Conservation (phyloP, 331 rosid genomes). For the Acacia pycnantha region DNA sequence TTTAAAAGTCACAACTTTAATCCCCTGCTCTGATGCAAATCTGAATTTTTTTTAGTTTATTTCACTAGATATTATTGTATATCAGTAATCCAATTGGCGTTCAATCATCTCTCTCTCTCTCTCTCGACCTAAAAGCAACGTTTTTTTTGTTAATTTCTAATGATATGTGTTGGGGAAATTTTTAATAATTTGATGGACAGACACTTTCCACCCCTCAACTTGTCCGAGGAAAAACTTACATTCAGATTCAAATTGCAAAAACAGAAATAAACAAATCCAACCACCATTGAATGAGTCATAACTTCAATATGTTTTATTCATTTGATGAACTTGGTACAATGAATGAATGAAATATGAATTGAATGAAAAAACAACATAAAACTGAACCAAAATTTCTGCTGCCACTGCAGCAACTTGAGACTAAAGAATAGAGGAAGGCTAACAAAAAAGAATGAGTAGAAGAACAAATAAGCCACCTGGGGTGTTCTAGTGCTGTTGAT, state of each 20-base stretch:
- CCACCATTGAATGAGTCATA: not conserved
- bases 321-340: not conserved
- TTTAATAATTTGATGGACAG: not conserved
- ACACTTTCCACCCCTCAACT: not conserved
- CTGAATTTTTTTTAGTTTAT: not conserved
- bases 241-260: not conserved
- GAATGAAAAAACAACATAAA: conserved; percentile 20
- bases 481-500: not conserved
- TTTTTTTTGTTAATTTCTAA: not conserved
- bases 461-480: conserved; percentile 9
- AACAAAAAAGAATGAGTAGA: not conserved
- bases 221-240: not conserved
- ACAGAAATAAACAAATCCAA: not conserved
- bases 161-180: not conserved
- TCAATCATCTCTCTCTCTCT: not conserved
- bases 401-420: conserved; percentile 25
- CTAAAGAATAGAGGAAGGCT: conserved; percentile 33
- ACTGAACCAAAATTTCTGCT: conserved; percentile 59
- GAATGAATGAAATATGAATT: conserved; percentile 55
- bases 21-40: not conserved
- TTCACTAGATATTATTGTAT: not conserved
- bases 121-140: not conserved
- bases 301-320: not conserved
- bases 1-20: not conserved
- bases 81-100: not conserved